These are phyloP conservation scores for Cyclotella choctawhatcheeana DNA, from an alignment of 108 stramenopile genomes.

Conservation along the genomic window DNA sequence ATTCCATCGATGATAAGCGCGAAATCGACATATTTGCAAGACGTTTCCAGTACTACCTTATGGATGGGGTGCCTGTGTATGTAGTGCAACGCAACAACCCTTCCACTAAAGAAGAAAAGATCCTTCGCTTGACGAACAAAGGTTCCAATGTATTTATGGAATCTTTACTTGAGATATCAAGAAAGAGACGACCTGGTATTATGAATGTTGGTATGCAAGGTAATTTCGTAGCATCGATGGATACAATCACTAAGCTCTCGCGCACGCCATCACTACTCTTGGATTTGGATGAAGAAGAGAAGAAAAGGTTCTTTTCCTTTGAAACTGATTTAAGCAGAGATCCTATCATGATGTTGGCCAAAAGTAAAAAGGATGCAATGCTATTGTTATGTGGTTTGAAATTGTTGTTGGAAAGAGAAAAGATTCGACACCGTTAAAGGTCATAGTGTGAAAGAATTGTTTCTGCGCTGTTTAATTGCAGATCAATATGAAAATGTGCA, in stretches of 20 bases:
- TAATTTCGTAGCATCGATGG: conserved; percentile 36
- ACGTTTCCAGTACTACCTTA: conserved; percentile 46
- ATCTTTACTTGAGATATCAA: conserved; percentile 25
- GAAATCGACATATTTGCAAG: conserved; percentile 47
- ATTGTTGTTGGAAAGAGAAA: conserved; percentile 44
- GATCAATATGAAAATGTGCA: too few relatives aligned
- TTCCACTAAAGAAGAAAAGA: conserved; percentile 28
- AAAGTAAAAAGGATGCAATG: conserved; percentile 46
- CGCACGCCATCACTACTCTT: conserved; percentile 24
- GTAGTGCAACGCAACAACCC: conserved; percentile 12
- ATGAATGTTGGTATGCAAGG: conserved; percentile 39
- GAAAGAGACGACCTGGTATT: conserved; percentile 40
- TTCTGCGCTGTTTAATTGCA: too few relatives aligned
- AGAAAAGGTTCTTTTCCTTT: conserved; percentile 42
- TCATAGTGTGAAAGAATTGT: too few relatives aligned
- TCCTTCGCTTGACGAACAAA: conserved; percentile 33
- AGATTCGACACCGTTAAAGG: conserved; percentile 4
- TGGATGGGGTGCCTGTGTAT: conserved; percentile 51
- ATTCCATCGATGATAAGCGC: conserved; percentile 37
- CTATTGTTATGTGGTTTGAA: conserved; percentile 47
- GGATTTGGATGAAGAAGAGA: conserved; percentile 44
- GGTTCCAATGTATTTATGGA: conserved; percentile 10
- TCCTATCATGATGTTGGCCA: conserved; percentile 49
- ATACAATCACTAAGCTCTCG: conserved; percentile 39
- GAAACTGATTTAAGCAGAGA: conserved; percentile 45